Evolutionary conservation across 2,329 filamentous ascomycete species (phyloP).

Genomic region (Alternaria gaisen): DNA sequence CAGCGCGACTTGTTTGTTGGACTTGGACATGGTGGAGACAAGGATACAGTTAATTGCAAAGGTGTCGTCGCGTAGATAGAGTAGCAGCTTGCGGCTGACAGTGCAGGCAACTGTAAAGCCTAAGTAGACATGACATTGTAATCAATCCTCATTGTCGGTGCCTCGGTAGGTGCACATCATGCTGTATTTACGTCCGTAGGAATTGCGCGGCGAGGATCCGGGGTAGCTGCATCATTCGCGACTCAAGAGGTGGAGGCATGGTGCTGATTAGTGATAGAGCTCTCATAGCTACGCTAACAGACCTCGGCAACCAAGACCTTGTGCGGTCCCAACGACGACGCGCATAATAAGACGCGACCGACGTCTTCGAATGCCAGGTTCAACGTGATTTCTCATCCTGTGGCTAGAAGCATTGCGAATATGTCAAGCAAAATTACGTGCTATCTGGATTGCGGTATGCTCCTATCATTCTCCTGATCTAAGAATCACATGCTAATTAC

Average conservation of each 20-base stretch:
- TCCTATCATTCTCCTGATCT: not conserved
- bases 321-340: conserved; percentile 7
- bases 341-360: conserved; percentile 9
- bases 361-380: not conserved
- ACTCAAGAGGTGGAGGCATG: conserved; percentile 4
- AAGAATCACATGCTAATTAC: conserved; percentile 18
- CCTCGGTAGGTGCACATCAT: not conserved
- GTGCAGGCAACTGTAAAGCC: not conserved
- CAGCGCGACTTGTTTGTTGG: conserved; percentile 67
- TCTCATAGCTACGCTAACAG: conserved; percentile 3
- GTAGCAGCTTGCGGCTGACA: not conserved
- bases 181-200: not conserved
- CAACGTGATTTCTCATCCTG: conserved; percentile 24
- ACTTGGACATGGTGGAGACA: conserved; percentile 15
- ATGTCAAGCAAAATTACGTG: conserved; percentile 72
- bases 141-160: conserved; percentile 5
- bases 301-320: conserved; percentile 41
- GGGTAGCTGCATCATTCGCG: conserved; percentile 11
- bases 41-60: not conserved
- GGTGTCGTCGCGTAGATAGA: not conserved
- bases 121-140: not conserved
- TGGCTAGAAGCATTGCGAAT: conserved; percentile 14
- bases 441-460: conserved; percentile 72
- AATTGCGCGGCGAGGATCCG: conserved; percentile 5
- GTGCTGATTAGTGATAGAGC: conserved; percentile 33